phyloP scores from a whole-genome alignment of 768 basidiomycete species.

The Mycena belliarum region DNA sequence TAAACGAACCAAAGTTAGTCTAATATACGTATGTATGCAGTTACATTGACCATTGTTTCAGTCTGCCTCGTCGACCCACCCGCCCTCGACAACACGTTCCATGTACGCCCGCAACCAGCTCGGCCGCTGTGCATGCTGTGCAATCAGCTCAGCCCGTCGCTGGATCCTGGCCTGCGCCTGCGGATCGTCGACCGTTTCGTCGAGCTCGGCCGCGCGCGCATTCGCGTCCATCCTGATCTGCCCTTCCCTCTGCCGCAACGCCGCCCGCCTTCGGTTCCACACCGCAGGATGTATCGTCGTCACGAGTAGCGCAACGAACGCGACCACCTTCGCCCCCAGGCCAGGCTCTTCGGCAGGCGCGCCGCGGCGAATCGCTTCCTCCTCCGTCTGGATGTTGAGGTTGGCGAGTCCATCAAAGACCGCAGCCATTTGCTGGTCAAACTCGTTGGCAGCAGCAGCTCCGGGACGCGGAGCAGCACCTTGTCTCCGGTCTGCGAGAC shows the following conservation, averaged over 20 bases:
- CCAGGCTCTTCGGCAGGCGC: slow-evolving; percentile 43
- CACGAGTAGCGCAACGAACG: slow-evolving; percentile 58
- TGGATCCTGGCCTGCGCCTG: slow-evolving; percentile 35
- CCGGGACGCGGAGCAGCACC: slow-evolving; percentile 7
- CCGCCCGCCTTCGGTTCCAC: slow-evolving; percentile 65
- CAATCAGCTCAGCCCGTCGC: slow-evolving; percentile 44
- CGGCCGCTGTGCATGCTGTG: slow-evolving; percentile 53
- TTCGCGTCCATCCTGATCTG: slow-evolving; percentile 67
- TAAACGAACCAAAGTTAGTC: not conserved
- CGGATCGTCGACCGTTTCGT: slow-evolving; percentile 29
- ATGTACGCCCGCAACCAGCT: slow-evolving; percentile 67
- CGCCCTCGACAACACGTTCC: slow-evolving; percentile 60
- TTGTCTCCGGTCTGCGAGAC: slow-evolving; percentile 6
- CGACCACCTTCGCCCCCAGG: slow-evolving; percentile 48
- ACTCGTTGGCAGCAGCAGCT: slow-evolving; percentile 15
- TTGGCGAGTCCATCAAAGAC: slow-evolving; percentile 55
- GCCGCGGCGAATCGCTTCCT: slow-evolving; percentile 44
- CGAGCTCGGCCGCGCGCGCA: slow-evolving; percentile 35
- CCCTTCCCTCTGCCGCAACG: slow-evolving; percentile 64
- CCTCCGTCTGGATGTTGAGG: slow-evolving; percentile 58
- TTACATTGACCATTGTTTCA: slow-evolving; percentile 33
- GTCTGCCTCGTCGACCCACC: slow-evolving; percentile 70
- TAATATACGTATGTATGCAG: slow-evolving; percentile 10
- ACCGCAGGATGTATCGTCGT: slow-evolving; percentile 72
- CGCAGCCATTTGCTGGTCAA: slow-evolving; percentile 31